phyloP scores from a whole-genome alignment of 305 asterid genomes.

The Fraxinus dipetala region DNA sequence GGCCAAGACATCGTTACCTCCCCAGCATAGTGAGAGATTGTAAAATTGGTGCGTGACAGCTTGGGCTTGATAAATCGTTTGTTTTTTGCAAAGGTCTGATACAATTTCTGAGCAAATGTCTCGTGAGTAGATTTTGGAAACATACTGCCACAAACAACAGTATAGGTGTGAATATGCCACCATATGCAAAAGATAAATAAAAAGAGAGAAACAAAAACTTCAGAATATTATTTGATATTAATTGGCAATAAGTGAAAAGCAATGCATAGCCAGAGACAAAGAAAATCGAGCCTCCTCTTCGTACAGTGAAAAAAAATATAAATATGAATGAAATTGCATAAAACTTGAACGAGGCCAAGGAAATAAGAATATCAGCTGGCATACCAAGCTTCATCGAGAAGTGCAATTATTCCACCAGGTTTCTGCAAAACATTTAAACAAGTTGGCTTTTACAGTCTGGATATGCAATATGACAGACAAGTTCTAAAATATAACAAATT shows the following conservation, averaged over 20 bases:
- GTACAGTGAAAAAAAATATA: neutral
- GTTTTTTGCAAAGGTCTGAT: slow-evolving; percentile 83
- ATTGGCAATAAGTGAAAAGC: slow-evolving; percentile 22
- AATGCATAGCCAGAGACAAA: neutral
- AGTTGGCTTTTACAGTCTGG: slow-evolving; percentile 8
- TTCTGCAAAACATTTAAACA: slow-evolving; percentile 55
- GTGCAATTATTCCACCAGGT: slow-evolving; percentile 99
- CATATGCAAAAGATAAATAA: slow-evolving; percentile 8
- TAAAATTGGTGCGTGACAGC: slow-evolving; percentile 95
- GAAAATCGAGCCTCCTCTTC: neutral
- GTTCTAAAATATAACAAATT: neutral
- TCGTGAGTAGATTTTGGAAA: slow-evolving; percentile 99
- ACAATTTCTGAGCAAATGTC: slow-evolving; percentile 98
- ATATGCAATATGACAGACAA: slow-evolving; percentile 8
- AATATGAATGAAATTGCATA: neutral
- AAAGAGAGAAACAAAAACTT: neutral
- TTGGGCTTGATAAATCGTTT: slow-evolving; percentile 98
- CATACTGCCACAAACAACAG: slow-evolving; percentile 68
- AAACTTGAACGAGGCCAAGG: neutral
- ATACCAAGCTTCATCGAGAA: slow-evolving; percentile 98
- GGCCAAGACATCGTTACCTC: slow-evolving; percentile 53
- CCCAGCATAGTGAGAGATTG: slow-evolving; percentile 96
- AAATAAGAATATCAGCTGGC: neutral
- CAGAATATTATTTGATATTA: slow-evolving; percentile 17
- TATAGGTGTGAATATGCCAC: slow-evolving; percentile 14